Percentiles rank a stretch among this genome's conserved stretches.
These are phyloP conservation scores for Prunus campanulata DNA, from an alignment of 306 rosid genomes.

Conservation along the genomic window DNA sequence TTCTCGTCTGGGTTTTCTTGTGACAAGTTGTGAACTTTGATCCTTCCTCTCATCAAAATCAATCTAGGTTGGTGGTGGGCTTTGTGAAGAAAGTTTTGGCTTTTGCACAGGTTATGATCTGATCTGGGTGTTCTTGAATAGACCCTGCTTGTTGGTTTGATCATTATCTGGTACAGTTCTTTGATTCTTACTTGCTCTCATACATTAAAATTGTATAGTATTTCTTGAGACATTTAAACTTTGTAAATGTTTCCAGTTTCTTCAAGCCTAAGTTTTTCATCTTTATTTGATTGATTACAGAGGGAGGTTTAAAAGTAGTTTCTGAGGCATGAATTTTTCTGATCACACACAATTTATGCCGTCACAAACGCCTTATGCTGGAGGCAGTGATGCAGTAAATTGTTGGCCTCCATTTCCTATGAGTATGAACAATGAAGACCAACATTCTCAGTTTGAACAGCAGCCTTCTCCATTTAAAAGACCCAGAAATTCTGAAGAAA, in stretches of 20 bases:
- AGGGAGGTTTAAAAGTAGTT: conserved; percentile 1
- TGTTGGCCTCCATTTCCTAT: conserved; percentile 54
- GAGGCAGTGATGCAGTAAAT: conserved; percentile 51
- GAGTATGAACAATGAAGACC: conserved; percentile 42
- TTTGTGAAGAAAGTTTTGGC: neutral
- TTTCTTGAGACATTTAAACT: neutral
- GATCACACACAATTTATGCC: conserved; percentile 45
- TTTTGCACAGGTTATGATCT: neutral
- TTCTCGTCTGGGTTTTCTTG: conserved; percentile 2
- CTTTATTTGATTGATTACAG: conserved; percentile 19
- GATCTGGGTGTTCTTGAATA: neutral
- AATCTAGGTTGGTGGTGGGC: conserved; percentile 11
- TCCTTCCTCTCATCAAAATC: conserved; percentile 17
- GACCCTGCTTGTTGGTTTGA: conserved; percentile 9
- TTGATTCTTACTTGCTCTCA: neutral
- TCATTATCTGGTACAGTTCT: conserved; percentile 5
- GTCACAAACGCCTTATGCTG: conserved; percentile 37
- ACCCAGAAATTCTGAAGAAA: conserved; percentile 54
- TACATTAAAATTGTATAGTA: neutral
- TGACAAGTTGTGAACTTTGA: neutral
- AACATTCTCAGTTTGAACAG: conserved; percentile 40
- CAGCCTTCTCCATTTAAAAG: conserved; percentile 49
- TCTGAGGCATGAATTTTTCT: conserved; percentile 53
- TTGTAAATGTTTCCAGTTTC: neutral
- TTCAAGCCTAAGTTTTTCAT: neutral